A percentile compares a stretch with the other conserved stretches of the same genome.
Evolutionary conservation across 2,329 filamentous ascomycete species (phyloP).

Genomic region (Blastomyces gilchristii): DNA sequence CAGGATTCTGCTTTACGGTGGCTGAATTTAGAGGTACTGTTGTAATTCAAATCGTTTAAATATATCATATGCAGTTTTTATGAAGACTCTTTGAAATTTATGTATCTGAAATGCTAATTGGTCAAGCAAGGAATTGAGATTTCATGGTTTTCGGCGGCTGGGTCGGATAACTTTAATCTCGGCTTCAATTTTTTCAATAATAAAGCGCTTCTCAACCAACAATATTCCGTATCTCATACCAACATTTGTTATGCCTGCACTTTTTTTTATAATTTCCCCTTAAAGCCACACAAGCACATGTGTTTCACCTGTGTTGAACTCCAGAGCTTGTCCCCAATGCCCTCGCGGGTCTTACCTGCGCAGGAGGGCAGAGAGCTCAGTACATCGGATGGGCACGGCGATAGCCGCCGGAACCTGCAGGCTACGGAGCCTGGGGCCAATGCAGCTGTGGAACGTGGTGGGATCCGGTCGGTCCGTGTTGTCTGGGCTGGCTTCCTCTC

Average conservation of each 20-base stretch:
- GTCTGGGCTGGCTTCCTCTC: not conserved
- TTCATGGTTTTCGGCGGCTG: not conserved
- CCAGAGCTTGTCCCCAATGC: slow-evolving; percentile 14
- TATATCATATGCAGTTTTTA: too few relatives aligned
- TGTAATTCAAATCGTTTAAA: too few relatives aligned
- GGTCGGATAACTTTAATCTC: not conserved
- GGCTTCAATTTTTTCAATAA: not conserved
- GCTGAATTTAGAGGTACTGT: too few relatives aligned
- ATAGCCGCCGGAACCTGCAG: slow-evolving; percentile 24
- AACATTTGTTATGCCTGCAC: not conserved
- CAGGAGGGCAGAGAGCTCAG: slow-evolving; percentile 13
- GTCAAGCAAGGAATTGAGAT: not conserved
- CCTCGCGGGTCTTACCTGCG: slow-evolving; percentile 9
- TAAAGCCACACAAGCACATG: slow-evolving; percentile 10
- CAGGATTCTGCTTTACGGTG: too few relatives aligned
- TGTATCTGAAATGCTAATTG: not conserved
- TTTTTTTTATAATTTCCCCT: not conserved
- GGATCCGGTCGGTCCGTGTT: slow-evolving; percentile 2
- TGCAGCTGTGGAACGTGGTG: slow-evolving; percentile 10
- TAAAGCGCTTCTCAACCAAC: not conserved
- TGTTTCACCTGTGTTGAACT: slow-evolving; percentile 8
- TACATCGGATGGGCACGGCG: slow-evolving; percentile 22
- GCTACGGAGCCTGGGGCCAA: slow-evolving; percentile 13
- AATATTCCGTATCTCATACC: not conserved
- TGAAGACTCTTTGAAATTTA: too few relatives aligned